phyloP scores from a whole-genome alignment of 2,329 filamentous ascomycete species.

The Parascedosporium putredinis region DNA sequence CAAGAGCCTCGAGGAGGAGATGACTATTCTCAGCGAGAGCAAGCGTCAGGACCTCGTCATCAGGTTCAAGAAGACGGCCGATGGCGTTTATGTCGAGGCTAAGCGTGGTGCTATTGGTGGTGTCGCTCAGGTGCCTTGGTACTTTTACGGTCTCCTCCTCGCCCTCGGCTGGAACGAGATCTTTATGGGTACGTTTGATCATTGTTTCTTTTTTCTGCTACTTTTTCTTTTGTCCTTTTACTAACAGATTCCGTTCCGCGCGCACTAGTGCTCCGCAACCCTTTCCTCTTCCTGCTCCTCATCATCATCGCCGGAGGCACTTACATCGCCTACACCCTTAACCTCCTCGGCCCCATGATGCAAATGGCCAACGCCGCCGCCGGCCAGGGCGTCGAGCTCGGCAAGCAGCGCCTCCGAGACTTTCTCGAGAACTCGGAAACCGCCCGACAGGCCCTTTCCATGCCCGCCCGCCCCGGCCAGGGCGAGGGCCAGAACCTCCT shows the following conservation, averaged over 20 bases:
- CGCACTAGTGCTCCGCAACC: constrained; percentile 74
- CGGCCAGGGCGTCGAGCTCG: constrained; percentile 77
- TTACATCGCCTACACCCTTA: constrained; percentile 87
- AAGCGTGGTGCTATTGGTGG: constrained; percentile 95
- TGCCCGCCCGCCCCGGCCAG: constrained; percentile 39
- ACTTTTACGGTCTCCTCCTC: constrained; percentile 84
- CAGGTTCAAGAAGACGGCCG: constrained; percentile 95
- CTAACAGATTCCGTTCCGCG: constrained; percentile 5
- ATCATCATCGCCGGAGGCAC: constrained; percentile 65
- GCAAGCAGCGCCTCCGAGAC: constrained; percentile 81
- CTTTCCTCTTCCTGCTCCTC: constrained; percentile 82
- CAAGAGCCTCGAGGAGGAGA: constrained; percentile 91
- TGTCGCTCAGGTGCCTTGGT: constrained; percentile 84
- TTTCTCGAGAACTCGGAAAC: constrained; percentile 84
- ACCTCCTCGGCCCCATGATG: constrained; percentile 90
- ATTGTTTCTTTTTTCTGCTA: background rate
- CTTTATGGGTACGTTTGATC: constrained; percentile 60
- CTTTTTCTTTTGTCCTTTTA: constrained; percentile 7
- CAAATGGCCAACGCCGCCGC: constrained; percentile 89
- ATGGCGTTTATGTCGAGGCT: constrained; percentile 95
- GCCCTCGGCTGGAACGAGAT: constrained; percentile 99
- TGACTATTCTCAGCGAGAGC: constrained; percentile 81
- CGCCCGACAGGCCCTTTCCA: constrained; percentile 70
- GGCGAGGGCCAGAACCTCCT: too few species aligned
- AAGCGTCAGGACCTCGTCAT: constrained; percentile 88